Conservation (phyloP, 495 filamentous ascomycete species). For the Annulohypoxylon stygium region DNA sequence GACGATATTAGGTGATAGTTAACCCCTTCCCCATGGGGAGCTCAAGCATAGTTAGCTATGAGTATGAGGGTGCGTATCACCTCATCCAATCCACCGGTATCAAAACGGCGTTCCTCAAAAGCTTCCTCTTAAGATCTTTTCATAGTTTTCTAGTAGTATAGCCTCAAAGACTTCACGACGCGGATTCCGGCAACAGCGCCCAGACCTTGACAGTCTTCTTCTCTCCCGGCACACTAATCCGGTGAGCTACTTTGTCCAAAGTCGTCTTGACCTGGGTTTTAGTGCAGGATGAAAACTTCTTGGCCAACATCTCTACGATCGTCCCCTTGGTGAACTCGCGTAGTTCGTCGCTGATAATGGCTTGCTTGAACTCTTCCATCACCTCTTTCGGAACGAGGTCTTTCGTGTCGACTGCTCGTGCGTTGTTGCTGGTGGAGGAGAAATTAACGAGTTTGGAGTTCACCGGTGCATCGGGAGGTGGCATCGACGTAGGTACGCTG, state of each 20-base stretch:
- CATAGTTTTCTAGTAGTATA: neutral
- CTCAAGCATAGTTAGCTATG: neutral
- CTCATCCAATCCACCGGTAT: neutral
- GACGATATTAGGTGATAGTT: neutral
- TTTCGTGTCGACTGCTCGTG: slow-evolving; percentile 50
- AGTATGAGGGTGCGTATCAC: neutral
- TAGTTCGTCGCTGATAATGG: slow-evolving; percentile 68
- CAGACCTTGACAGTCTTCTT: slow-evolving; percentile 56
- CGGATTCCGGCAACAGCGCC: slow-evolving; percentile 18
- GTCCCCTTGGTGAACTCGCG: slow-evolving; percentile 77
- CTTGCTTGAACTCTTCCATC: slow-evolving; percentile 78
- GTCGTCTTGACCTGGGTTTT: slow-evolving; percentile 81
- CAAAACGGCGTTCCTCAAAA: neutral
- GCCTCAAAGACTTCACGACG: neutral
- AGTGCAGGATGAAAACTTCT: slow-evolving; percentile 78
- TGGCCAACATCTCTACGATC: slow-evolving; percentile 77
- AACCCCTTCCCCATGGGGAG: neutral
- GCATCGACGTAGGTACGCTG: slow-evolving; percentile 33
- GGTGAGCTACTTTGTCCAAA: slow-evolving; percentile 74
- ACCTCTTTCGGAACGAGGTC: slow-evolving; percentile 71
- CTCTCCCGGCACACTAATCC: slow-evolving; percentile 62
- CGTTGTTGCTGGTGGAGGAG: neutral
- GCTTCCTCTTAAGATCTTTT: neutral
- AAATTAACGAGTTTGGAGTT: slow-evolving; percentile 16
- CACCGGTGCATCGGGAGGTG: slow-evolving; percentile 34